Conservation (phyloP, 306 rosid species). For the Gleditsia sinensis region DNA sequence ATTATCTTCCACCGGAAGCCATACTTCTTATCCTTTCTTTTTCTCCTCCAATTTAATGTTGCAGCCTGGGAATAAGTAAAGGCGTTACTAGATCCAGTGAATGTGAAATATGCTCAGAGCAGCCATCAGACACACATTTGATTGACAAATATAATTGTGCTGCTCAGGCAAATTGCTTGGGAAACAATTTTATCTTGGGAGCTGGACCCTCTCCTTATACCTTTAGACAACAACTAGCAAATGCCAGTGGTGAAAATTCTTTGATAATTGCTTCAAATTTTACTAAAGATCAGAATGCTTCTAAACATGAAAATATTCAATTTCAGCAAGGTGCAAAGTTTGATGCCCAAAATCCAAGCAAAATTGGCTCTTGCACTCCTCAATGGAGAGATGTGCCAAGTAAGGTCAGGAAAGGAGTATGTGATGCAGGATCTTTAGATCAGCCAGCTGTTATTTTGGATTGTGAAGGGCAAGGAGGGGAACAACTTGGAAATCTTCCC, state of each 20-base stretch:
- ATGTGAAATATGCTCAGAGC: slow-evolving; percentile 42
- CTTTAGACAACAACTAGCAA: slow-evolving; percentile 34
- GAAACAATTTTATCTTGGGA: slow-evolving; percentile 41
- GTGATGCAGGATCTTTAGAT: slow-evolving; percentile 39
- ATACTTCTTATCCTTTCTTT: slow-evolving; percentile 14
- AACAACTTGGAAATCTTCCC: slow-evolving; percentile 35
- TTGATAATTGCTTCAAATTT: slow-evolving; percentile 35
- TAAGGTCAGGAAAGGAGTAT: slow-evolving; percentile 48
- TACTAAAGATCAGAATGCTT: slow-evolving; percentile 34
- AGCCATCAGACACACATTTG: slow-evolving; percentile 37
- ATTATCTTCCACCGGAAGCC: slow-evolving; percentile 1
- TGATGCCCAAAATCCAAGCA: slow-evolving; percentile 27
- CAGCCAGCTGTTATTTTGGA: slow-evolving; percentile 39
- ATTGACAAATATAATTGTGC: slow-evolving; percentile 34
- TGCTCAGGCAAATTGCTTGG: slow-evolving; percentile 30
- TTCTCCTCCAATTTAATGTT: slow-evolving; percentile 26
- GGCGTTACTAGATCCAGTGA: slow-evolving; percentile 40
- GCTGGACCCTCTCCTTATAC: slow-evolving; percentile 34
- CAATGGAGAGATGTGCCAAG: slow-evolving; percentile 72
- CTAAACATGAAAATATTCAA: slow-evolving; percentile 25
- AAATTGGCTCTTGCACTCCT: slow-evolving; percentile 38
- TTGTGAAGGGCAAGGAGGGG: slow-evolving; percentile 37
- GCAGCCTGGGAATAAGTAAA: slow-evolving; percentile 47
- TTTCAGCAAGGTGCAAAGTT: slow-evolving; percentile 40
- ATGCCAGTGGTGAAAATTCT: slow-evolving; percentile 38